Percentiles rank a stretch among this genome's conserved stretches.
These are phyloP conservation scores for Sutorius eximius DNA, from an alignment of 1,284 basidiomycete genomes.

Conservation along the genomic window DNA sequence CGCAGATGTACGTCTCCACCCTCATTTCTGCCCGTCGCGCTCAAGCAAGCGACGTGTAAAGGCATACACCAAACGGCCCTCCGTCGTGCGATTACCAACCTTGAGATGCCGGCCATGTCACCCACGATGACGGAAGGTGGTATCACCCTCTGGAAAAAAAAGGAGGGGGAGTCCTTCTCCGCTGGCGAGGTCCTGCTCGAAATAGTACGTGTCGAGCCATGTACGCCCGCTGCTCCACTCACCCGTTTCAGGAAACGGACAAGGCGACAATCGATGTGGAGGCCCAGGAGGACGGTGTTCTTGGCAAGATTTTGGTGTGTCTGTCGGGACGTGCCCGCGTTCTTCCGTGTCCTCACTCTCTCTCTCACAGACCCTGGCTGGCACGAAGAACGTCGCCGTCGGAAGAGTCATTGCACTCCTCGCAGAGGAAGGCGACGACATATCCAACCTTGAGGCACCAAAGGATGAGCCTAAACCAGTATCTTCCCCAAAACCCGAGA, in stretches of 20 bases:
- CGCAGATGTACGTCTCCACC: constrained; percentile 27
- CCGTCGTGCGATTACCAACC: constrained; percentile 64
- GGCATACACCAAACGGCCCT: constrained; percentile 57
- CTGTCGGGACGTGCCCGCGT: background rate
- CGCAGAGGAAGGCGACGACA: constrained; percentile 96
- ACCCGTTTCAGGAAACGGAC: constrained; percentile 83
- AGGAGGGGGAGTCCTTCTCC: constrained; percentile 81
- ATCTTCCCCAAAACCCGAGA: constrained; percentile 21
- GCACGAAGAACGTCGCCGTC: constrained; percentile 84
- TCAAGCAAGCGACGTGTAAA: constrained; percentile 29
- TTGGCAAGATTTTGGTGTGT: constrained; percentile 89
- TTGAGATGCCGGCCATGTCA: constrained; percentile 95
- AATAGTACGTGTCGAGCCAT: constrained; percentile 63
- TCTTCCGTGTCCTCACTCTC: background rate
- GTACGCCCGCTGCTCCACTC: constrained; percentile 1
- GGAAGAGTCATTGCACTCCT: constrained; percentile 89
- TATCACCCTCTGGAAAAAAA: constrained; percentile 90
- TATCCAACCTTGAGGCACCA: constrained; percentile 80
- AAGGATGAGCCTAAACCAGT: constrained; percentile 45
- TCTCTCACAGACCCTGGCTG: constrained; percentile 64
- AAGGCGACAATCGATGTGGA: constrained; percentile 99
- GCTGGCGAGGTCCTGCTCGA: constrained; percentile 92
- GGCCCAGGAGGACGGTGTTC: constrained; percentile 92
- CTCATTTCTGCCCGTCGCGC: background rate
- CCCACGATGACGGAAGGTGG: constrained; percentile 99